phyloP scores from a whole-genome alignment of 179 eudicot species.

The Pouteria campechiana region DNA sequence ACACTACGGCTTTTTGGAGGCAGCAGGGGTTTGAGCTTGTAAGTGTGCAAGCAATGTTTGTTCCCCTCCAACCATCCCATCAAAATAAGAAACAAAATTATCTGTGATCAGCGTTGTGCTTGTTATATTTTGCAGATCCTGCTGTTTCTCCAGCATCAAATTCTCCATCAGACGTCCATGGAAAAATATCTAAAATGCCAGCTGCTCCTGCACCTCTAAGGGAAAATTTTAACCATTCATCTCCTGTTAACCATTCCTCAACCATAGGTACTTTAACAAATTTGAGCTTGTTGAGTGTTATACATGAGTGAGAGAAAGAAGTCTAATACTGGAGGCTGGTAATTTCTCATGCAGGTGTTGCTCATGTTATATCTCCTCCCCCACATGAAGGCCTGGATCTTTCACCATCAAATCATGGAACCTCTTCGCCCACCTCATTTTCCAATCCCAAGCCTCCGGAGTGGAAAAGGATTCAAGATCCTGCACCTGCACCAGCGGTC shows the following conservation, averaged over 20 bases:
- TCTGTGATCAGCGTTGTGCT: background rate
- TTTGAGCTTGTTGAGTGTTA: background rate
- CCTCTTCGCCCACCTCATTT: slow-evolving; percentile 28
- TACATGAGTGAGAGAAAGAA: background rate
- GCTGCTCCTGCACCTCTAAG: slow-evolving; percentile 27
- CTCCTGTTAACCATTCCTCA: slow-evolving; percentile 22
- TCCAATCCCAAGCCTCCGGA: slow-evolving; percentile 14
- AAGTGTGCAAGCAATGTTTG: too few relatives aligned
- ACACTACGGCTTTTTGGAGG: background rate
- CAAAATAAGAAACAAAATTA: background rate
- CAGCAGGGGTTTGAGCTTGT: slow-evolving; percentile 1
- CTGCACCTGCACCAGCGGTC: slow-evolving; percentile 26
- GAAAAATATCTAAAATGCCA: slow-evolving; percentile 9
- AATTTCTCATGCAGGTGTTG: slow-evolving; percentile 6
- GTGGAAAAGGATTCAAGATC: slow-evolving; percentile 11
- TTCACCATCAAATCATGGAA: slow-evolving; percentile 13
- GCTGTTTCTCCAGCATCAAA: slow-evolving; percentile 14
- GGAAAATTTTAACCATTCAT: slow-evolving; percentile 7
- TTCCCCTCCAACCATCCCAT: background rate
- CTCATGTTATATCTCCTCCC: slow-evolving; percentile 29
- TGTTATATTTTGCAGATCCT: slow-evolving; percentile 16
- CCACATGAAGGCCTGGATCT: slow-evolving; percentile 15
- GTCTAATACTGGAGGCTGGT: background rate
- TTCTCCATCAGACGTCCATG: slow-evolving; percentile 13
- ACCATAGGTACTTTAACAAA: slow-evolving; percentile 7